phyloP scores from a whole-genome alignment of 768 basidiomycete species.

The Pleurotus salmoneostramineus region DNA sequence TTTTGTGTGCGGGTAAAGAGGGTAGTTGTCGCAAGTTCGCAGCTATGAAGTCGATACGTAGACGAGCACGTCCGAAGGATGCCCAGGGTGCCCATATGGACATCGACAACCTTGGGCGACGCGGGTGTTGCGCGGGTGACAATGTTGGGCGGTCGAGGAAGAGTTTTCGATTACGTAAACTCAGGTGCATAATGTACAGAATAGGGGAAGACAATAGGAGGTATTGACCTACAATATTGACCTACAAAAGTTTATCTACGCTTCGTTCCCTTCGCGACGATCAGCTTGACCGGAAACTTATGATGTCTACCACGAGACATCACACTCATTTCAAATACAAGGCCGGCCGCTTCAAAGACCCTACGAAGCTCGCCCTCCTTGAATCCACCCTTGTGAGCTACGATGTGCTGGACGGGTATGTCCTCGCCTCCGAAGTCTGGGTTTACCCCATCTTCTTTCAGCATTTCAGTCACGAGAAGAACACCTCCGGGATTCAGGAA shows the following conservation, averaged over 20 bases:
- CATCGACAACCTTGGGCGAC: neutral
- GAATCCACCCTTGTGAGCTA: constrained; percentile 55
- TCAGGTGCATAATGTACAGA: neutral
- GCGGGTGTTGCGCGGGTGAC: neutral
- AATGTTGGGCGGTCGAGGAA: neutral
- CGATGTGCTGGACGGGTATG: constrained; percentile 27
- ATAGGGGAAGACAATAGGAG: too few relatives aligned
- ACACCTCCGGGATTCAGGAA: constrained; percentile 60
- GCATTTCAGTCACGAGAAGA: constrained; percentile 53
- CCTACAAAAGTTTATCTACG: too few relatives aligned
- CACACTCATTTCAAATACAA: constrained; percentile 19
- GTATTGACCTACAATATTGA: too few relatives aligned
- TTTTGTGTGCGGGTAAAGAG: neutral
- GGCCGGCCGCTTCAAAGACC: constrained; percentile 50
- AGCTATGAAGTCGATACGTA: neutral
- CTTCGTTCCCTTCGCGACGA: neutral
- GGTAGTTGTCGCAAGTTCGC: neutral
- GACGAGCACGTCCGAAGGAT: neutral
- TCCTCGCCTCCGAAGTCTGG: neutral
- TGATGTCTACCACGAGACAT: neutral
- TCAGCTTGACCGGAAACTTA: neutral
- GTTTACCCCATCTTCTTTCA: neutral
- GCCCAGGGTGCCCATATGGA: constrained; percentile 8
- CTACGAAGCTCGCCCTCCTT: constrained; percentile 40
- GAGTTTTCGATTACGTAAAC: neutral